Percentiles rank a stretch among this genome's conserved stretches.
Evolutionary conservation across 352 stramenopile species (phyloP).

Genomic region (Globisporangium emineosum): DNA sequence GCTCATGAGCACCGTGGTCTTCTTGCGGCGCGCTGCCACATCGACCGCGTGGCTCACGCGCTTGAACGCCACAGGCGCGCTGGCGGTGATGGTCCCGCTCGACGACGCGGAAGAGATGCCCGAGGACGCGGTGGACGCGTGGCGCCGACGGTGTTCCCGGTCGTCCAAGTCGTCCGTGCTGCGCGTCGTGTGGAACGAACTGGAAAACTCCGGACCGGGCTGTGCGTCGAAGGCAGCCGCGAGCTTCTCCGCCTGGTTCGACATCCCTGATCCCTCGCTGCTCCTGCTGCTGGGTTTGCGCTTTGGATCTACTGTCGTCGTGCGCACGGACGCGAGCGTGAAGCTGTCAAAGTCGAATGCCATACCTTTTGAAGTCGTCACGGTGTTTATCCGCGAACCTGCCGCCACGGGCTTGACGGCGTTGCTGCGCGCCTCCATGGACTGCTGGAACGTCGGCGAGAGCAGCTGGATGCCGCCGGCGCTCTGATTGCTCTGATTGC

Average conservation of each 20-base stretch:
- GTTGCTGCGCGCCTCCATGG: constrained; percentile 18
- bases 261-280: neutral
- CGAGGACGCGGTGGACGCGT: constrained; percentile 17
- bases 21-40: constrained; percentile 1
- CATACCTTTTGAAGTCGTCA: constrained; percentile 3
- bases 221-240: neutral
- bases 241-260: constrained; percentile 9
- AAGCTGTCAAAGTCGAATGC: constrained; percentile 46
- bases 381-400: neutral
- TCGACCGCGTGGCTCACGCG: neutral
- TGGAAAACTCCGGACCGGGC: constrained; percentile 6
- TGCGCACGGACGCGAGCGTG: constrained; percentile 41
- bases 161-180: constrained; percentile 40
- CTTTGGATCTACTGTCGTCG: neutral
- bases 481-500: neutral
- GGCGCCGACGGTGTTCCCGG: constrained; percentile 14
- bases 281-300: constrained; percentile 8
- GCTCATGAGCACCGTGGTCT: constrained; percentile 28
- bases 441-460: constrained; percentile 32
- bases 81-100: neutral
- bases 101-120: neutral
- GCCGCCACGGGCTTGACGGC: neutral
- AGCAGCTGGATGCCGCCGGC: constrained; percentile 27
- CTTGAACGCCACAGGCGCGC: neutral
- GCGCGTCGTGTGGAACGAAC: constrained; percentile 20